Percentiles rank a stretch among this genome's conserved stretches.
phyloP scores from a whole-genome alignment of 2,329 filamentous ascomycete species.

The Parafenestella ontariensis region DNA sequence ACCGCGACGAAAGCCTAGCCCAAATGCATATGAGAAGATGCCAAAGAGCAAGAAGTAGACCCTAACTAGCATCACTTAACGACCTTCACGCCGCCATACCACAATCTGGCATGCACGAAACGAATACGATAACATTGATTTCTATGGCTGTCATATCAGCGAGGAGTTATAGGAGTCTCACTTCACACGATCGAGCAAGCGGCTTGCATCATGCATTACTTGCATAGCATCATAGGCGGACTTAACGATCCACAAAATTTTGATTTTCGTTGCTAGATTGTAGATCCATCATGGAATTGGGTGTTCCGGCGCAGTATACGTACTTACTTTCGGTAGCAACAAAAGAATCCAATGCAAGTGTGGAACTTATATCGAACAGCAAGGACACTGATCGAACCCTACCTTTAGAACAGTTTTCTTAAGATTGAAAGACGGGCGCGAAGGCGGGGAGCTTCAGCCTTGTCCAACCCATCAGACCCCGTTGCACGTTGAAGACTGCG shows the following conservation, averaged over 20 bases:
- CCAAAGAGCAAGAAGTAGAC: conserved; percentile 57
- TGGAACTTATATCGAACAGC: background rate
- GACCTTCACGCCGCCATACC: conserved; percentile 1
- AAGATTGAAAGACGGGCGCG: too few species aligned
- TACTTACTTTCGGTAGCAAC: background rate
- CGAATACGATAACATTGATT: conserved; percentile 13
- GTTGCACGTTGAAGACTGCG: too few species aligned
- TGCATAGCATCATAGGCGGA: conserved; percentile 20
- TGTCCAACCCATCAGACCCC: too few species aligned
- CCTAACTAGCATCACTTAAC: background rate
- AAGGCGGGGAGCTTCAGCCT: too few species aligned
- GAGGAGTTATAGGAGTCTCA: conserved; percentile 16
- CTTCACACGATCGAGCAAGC: background rate
- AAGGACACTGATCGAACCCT: too few species aligned
- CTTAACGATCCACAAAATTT: conserved; percentile 7
- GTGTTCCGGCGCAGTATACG: background rate
- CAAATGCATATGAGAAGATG: conserved; percentile 83
- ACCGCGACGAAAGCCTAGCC: conserved; percentile 65
- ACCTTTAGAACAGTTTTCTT: too few species aligned
- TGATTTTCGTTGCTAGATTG: conserved; percentile 23
- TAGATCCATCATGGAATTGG: conserved; percentile 28
- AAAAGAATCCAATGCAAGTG: conserved; percentile 2
- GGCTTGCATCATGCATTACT: conserved; percentile 7
- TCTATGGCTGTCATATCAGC: conserved; percentile 3
- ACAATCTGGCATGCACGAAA: conserved; percentile 11